Conservation (phyloP, 306 rosid genomes). For the Quercus variabilis region DNA sequence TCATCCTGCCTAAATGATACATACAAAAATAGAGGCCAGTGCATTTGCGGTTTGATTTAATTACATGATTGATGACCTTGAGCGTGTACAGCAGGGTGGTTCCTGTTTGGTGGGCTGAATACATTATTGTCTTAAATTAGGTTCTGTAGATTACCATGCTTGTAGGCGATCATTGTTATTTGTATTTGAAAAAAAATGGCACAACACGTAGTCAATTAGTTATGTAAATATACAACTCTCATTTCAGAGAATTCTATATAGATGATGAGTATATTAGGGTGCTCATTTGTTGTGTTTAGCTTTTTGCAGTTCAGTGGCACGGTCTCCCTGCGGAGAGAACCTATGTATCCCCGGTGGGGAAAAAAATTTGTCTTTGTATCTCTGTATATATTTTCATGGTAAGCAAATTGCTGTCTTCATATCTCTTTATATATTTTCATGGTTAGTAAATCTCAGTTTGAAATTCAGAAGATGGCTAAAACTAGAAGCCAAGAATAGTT, state of each 20-base stretch:
- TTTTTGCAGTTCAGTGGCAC: neutral
- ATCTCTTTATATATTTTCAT: too few species aligned
- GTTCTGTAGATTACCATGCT: neutral
- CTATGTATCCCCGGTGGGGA: too few species aligned
- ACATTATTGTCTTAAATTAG: neutral
- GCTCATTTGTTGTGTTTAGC: neutral
- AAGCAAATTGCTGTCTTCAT: too few species aligned
- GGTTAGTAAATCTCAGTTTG: too few species aligned
- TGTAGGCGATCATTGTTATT: neutral
- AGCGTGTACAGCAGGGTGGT: neutral
- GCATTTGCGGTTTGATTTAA: neutral
- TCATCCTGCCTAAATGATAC: neutral
- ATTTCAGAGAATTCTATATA: neutral
- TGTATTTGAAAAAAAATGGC: neutral
- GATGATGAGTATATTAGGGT: neutral
- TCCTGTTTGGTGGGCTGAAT: neutral
- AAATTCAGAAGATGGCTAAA: too few species aligned
- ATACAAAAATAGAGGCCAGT: neutral
- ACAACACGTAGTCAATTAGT: neutral
- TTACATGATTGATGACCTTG: neutral
- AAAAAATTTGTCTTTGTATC: too few species aligned
- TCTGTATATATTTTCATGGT: too few species aligned
- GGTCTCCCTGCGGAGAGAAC: too few species aligned
- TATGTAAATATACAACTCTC: neutral
- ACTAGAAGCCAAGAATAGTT: too few species aligned